These are phyloP conservation scores for Candida easanensis DNA, from an alignment of 805 yeast genomes.

Conservation along the genomic window DNA sequence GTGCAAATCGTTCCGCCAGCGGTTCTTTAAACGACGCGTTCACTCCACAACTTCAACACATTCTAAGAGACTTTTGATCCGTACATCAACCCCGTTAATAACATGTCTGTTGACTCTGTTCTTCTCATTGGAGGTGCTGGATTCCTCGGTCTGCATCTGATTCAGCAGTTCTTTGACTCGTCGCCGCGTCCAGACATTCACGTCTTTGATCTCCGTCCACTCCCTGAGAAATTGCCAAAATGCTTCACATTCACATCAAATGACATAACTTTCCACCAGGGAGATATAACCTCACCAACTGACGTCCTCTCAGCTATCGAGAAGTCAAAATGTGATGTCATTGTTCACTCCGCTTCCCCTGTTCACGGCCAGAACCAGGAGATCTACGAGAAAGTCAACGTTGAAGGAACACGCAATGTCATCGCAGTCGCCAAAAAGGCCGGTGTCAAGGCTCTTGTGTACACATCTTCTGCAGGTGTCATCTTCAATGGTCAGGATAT, in stretches of 20 bases:
- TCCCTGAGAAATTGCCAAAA: conserved; percentile 68
- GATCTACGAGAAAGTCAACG: conserved; percentile 86
- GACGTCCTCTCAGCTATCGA: conserved; percentile 67
- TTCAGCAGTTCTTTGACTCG: conserved; percentile 74
- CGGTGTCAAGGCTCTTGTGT: conserved; percentile 65
- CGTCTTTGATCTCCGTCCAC: conserved; percentile 88
- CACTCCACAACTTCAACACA: too few relatives aligned
- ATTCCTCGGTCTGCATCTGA: conserved; percentile 85
- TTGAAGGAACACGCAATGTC: conserved; percentile 80
- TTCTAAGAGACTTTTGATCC: too few relatives aligned
- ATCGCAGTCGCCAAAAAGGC: conserved; percentile 57
- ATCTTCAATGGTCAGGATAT: conserved; percentile 94
- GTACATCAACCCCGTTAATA: too few relatives aligned
- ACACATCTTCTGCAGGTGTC: conserved; percentile 97
- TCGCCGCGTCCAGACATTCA: conserved; percentile 69
- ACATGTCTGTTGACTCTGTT: conserved; percentile 40
- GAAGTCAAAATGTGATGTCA: conserved; percentile 59
- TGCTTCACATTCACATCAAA: conserved; percentile 71
- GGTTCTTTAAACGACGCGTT: too few relatives aligned
- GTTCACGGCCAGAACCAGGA: conserved; percentile 83
- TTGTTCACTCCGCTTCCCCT: conserved; percentile 97
- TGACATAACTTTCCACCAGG: conserved; percentile 61
- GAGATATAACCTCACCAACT: conserved; percentile 75
- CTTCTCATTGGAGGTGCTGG: conserved; percentile 95
- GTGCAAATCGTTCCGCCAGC: too few relatives aligned